Evolutionary conservation across 2,329 filamentous ascomycete genomes (phyloP), one percentile per base, ranked within the genome.

Genomic region (Ophiostoma sp.): DNA sequence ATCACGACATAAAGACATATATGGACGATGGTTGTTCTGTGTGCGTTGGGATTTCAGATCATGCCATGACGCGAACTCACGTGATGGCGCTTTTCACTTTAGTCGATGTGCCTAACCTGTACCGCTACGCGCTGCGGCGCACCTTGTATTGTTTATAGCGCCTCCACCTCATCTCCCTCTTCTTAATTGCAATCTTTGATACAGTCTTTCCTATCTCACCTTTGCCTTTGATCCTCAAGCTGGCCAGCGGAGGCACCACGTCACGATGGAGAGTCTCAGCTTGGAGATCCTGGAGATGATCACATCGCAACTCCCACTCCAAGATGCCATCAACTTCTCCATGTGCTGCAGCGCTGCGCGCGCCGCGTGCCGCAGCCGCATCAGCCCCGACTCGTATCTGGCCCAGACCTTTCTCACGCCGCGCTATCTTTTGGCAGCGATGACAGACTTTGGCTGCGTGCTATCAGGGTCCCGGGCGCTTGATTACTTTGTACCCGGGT

Each of bases 401-500:
- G 54, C 57, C 44, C 4, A 20, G 17, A 69, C 71, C 4, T 73
- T 73, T 48, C 54, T 39, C 2, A 10, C 71, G 23, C 62, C 70
- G 5, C 57, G 54, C 54, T 70, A 67, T 35, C 69, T 73, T 13
- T 54, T 73, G 44, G 68, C 72, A 0, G 69, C 72, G 4, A 73
- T 72, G 72, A 68, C 71, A 3, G 71, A 72, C 36, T 67, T 62
- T 23, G 71, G 72, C 41, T 73, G 72, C 27, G 39, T 73, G 27
- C 41, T 73, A 39, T 72, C 71, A 1, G 72, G 72, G 8, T 72
- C 71, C 4, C 71, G 71, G 3, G 72, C 72, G 7, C 69, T 73
- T 15, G 72, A 72, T 33, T 73, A 69, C 36, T 73, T 73, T 68
- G 67, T 72, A 33, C 72, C 72, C 11, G 72, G 72, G 2, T 69